These are phyloP conservation scores for Coix lacrymajobi DNA, from an alignment of 176 grass and related monocot species.

Conservation along the genomic window DNA sequence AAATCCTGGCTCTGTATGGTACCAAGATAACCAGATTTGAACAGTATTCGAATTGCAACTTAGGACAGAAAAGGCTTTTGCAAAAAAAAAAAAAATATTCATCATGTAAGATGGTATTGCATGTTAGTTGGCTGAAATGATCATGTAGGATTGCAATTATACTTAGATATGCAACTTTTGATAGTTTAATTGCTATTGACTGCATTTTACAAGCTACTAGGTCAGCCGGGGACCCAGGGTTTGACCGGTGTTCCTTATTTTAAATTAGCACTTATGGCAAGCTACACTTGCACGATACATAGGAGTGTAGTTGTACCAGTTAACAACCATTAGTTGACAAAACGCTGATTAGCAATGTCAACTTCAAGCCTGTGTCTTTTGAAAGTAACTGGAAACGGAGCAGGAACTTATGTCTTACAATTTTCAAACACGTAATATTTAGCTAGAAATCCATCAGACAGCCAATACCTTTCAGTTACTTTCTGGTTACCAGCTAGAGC, in stretches of 20 bases:
- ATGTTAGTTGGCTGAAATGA: background rate
- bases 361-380: background rate
- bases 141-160: background rate
- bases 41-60: background rate
- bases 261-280: background rate
- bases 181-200: background rate
- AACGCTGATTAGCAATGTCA: constrained; percentile 12
- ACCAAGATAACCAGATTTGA: background rate
- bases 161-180: constrained; percentile 1
- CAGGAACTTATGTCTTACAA: background rate
- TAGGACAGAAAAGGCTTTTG: background rate
- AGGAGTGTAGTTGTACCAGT: constrained; percentile 24
- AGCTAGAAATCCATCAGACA: background rate
- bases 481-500: constrained; percentile 17
- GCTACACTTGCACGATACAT: constrained; percentile 14
- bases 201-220: constrained; percentile 8
- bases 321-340: constrained; percentile 37
- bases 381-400: background rate
- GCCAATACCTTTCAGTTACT: background rate
- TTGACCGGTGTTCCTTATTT: constrained; percentile 6
- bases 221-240: background rate
- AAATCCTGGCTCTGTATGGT: background rate
- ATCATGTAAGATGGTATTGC: background rate
- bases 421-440: background rate
- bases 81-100: background rate